Percentiles rank a stretch among this genome's conserved stretches.
These are phyloP conservation scores for Trametes versicolor DNA, from an alignment of 1,284 basidiomycete genomes.

Conservation along the genomic window DNA sequence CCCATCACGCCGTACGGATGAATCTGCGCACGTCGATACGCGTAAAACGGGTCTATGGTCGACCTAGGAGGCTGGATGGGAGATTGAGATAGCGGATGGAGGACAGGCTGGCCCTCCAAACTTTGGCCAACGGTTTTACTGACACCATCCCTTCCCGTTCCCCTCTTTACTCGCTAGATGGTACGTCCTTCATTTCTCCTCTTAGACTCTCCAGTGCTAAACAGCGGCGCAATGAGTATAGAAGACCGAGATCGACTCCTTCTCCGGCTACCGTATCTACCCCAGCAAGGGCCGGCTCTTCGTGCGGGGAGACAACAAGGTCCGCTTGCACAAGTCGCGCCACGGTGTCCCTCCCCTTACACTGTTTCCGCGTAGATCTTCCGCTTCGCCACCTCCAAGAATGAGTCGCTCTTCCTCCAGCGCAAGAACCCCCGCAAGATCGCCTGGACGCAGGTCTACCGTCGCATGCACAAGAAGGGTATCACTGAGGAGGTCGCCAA, in stretches of 20 bases:
- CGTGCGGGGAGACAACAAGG: slow-evolving; percentile 97
- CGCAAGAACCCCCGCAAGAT: slow-evolving; percentile 99
- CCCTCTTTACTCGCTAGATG: slow-evolving; percentile 50
- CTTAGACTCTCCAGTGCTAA: slow-evolving; percentile 32
- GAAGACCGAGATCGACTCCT: slow-evolving; percentile 98
- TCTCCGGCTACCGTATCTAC: slow-evolving; percentile 97
- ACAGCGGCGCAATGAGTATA: slow-evolving; percentile 54
- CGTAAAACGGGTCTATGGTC: slow-evolving; percentile 7
- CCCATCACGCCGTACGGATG: slow-evolving; percentile 7
- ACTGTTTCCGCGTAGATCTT: slow-evolving; percentile 71
- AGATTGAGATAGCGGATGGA: slow-evolving; percentile 22
- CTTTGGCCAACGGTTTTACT: slow-evolving; percentile 2
- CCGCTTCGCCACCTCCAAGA: slow-evolving; percentile 92
- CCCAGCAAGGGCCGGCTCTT: slow-evolving; percentile 95
- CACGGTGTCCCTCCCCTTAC: background rate
- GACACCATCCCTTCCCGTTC: slow-evolving; percentile 12
- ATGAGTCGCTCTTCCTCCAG: slow-evolving; percentile 97
- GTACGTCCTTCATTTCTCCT: slow-evolving; percentile 48
- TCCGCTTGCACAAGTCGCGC: slow-evolving; percentile 49
- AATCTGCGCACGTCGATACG: slow-evolving; percentile 18
- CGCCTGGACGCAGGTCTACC: slow-evolving; percentile 97
- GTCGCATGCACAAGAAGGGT: slow-evolving; percentile 99
- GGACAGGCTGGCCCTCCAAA: slow-evolving; percentile 4
- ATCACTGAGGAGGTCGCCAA: slow-evolving; percentile 99
- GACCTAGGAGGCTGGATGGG: slow-evolving; percentile 26